Base-by-base conservation (phyloP, 192 early-diverging fungal species). In the Blastocladiella britannica region DNA sequence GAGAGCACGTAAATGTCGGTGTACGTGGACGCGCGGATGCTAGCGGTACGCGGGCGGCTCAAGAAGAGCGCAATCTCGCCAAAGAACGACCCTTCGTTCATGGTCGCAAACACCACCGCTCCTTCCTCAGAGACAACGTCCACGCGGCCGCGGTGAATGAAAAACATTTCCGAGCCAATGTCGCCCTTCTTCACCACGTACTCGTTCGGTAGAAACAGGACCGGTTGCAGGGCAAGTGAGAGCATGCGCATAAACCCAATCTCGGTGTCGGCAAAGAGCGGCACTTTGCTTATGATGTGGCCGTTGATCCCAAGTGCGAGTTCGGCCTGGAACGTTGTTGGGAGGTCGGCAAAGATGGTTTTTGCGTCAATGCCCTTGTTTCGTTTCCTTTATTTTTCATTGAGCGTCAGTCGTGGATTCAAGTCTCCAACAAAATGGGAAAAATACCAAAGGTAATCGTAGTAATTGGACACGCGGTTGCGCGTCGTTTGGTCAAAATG, bases 371-470 rank as follows among this genome's bases (percentile, higher is more conserved):
- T 60, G 28, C 58, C 58, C 53, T 37, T 55, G 26, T 60, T 60
- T 6, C 58, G 25, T 29, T 60, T 29, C 58, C n/a, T n/a, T n/a
- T n/a, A n/a, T n/a, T n/a, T n/a, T n/a, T n/a, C n/a, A n/a, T n/a
- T n/a, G n/a, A n/a, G n/a, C n/a, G n/a, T n/a, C n/a, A n/a, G n/a
- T n/a, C n/a, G n/a, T n/a, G n/a, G n/a, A n/a, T n/a, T n/a, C n/a
- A n/a, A n/a, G n/a, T n/a, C n/a, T n/a, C n/a, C n/a, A n/a, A n/a
- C n/a, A n/a, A n/a, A n/a, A n/a, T n/a, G n/a, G n/a, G n/a, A n/a
- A n/a, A n/a, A n/a, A n/a, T n/a, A n/a, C n/a, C 58, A 60, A 12
- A 60, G 25, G 29, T 60, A 60, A 9, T 60, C 55, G 58, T 60
- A 60, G 58, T 60, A 60, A 25, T 59, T 25, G 15, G 28, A 28